phyloP scores from a whole-genome alignment of 2,329 filamentous ascomycete species.

The Escovopsis sp. region DNA sequence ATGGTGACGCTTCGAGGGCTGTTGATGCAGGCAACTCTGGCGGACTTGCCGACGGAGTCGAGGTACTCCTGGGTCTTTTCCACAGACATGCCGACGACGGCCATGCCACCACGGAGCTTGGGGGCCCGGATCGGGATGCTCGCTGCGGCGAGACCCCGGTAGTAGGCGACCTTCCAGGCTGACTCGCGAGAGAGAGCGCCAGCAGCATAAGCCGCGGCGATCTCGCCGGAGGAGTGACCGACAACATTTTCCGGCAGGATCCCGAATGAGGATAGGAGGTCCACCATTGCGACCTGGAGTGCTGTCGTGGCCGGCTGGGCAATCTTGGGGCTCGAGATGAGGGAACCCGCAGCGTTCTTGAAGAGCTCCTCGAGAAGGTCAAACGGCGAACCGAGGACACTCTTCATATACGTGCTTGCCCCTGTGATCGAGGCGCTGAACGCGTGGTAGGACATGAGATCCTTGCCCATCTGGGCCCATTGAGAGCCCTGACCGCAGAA shows the following conservation, averaged over 20 bases:
- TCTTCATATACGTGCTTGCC: constrained; percentile 17
- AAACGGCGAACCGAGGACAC: constrained; percentile 17
- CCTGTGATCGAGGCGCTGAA: constrained; percentile 26
- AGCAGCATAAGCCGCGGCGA: constrained; percentile 29
- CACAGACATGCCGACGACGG: constrained; percentile 22
- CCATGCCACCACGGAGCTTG: constrained; percentile 24
- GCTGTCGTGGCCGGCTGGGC: constrained; percentile 28
- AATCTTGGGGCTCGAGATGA: constrained; percentile 21
- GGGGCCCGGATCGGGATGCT: constrained; percentile 14
- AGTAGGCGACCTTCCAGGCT: constrained; percentile 28
- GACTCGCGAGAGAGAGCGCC: constrained; percentile 20
- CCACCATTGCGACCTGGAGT: constrained; percentile 27
- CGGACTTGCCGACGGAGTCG: constrained; percentile 6
- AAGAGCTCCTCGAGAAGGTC: constrained; percentile 22
- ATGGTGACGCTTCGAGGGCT: constrained; percentile 28
- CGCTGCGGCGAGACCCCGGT: constrained; percentile 23
- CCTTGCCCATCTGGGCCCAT: constrained; percentile 27
- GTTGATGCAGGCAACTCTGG: constrained; percentile 30
- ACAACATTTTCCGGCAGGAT: constrained; percentile 21
- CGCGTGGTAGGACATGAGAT: constrained; percentile 24
- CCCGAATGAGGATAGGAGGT: constrained; percentile 21
- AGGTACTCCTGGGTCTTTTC: constrained; percentile 17
- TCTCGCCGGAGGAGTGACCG: constrained; percentile 33
- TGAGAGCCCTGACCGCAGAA: constrained; percentile 31
- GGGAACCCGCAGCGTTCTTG: constrained; percentile 11